Conservation (phyloP, 2,329 filamentous ascomycete genomes). For the Chrysoporthe austroafricana region DNA sequence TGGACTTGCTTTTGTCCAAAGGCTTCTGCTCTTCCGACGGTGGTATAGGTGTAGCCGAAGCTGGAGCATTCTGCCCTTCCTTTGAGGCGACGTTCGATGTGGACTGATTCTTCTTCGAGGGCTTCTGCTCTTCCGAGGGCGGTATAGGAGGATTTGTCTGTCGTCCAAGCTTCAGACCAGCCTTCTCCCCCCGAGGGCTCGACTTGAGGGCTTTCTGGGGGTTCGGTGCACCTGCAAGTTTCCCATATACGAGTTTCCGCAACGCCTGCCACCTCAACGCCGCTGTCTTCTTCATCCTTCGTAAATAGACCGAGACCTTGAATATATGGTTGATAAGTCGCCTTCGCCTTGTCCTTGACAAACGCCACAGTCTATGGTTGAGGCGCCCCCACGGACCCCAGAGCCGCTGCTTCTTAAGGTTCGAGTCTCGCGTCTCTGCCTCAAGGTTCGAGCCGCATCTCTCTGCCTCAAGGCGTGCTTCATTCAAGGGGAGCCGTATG, state of each 20-base stretch:
- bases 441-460: too few species aligned
- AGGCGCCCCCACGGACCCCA: not conserved
- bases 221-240: too few species aligned
- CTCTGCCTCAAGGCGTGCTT: not conserved
- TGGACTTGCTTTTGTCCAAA: not conserved
- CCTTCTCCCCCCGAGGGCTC: not conserved
- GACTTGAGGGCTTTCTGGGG: not conserved
- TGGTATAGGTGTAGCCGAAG: not conserved
- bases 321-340: not conserved
- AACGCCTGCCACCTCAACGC: not conserved
- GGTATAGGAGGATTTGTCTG: not conserved
- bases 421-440: not conserved
- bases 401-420: not conserved
- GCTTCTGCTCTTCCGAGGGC: not conserved
- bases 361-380: not conserved
- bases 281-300: not conserved
- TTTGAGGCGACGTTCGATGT: not conserved
- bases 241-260: not conserved
- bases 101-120: not conserved
- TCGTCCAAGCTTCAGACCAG: not conserved
- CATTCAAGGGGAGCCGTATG: too few species aligned
- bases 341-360: not conserved
- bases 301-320: not conserved
- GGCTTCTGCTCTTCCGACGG: not conserved
- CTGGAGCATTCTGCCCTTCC: too few species aligned